Conservation (phyloP, 306 rosid genomes). For the Quercus robur region DNA sequence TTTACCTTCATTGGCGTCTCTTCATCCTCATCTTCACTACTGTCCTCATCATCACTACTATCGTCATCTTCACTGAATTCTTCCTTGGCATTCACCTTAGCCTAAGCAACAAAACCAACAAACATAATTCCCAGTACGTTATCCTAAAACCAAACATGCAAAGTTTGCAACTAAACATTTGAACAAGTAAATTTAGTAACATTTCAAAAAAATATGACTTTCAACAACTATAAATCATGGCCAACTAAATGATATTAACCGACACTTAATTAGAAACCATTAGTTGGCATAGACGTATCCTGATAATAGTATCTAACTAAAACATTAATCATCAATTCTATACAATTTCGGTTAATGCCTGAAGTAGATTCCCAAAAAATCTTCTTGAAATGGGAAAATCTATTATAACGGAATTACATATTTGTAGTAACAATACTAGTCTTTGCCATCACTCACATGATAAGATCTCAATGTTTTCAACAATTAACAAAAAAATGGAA, state of each 20-base stretch:
- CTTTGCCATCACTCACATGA: background rate
- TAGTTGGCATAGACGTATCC: background rate
- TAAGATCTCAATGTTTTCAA: background rate
- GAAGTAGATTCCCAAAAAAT: background rate
- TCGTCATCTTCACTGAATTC: conserved; percentile 26
- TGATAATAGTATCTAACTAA: background rate
- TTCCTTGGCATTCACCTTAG: conserved; percentile 18
- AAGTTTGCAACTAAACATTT: background rate
- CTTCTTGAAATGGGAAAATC: background rate
- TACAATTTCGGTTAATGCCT: background rate
- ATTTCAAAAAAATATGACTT: background rate
- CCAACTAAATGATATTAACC: background rate
- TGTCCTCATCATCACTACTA: conserved; percentile 30
- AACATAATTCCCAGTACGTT: background rate
- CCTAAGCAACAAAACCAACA: conserved; percentile 23
- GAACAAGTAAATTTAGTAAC: background rate
- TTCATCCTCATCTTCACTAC: conserved; percentile 39
- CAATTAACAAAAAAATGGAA: background rate
- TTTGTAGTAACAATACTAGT: background rate
- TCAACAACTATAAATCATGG: background rate
- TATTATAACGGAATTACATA: no score
- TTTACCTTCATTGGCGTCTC: conserved; percentile 55
- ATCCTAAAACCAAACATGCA: background rate
- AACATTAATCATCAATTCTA: background rate
- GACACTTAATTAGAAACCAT: background rate